Base-by-base conservation (phyloP, 345 rosid genomes). In the Fremontodendron californicum region DNA sequence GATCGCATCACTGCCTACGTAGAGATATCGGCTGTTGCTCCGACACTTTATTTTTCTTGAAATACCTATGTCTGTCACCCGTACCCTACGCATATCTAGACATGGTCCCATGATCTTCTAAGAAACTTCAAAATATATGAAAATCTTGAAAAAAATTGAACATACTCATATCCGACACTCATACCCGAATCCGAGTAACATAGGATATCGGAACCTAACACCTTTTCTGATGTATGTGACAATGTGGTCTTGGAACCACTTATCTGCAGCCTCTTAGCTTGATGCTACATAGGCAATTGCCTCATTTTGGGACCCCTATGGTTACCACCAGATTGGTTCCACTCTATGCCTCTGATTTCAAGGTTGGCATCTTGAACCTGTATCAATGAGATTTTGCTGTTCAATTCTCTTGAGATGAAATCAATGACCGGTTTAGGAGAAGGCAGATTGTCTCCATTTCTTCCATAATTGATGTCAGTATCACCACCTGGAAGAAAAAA, bases 201-300 rank as follows among this genome's bases (percentile, higher is more conserved):
- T n/a, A n/a, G n/a, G n/a, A n/a, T n/a, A n/a, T 4, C 79, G 84
- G 61, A 78, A 75, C 39, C 79, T 62, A 9, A 77, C 77, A 10
- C 84, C 79, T 73, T 51, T 74, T 2, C 12, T 10, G 19, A 75
- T 23, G 54, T 62, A 81, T 21, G 75, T 27, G 0, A 18, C 15
- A 19, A 81, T 46, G 76, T 78, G 75, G 46, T 74, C 78, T 58
- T 75, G 68, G 55, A 68, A 42, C 84, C 84, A 82, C 33, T 75
- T 63, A 46, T 68, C 75, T 2, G 81, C 81, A 42, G 80, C 66
- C 6, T 78, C 77, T 55, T 73, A 77, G 70, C 81, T 82, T 0
- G 77, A 62, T 6, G 84, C 84, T 60, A 78, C 74, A 1, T 63
- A 25, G 1, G 78, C 25, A 64, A 78, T 63, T 46, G 76, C 84